phyloP scores from a whole-genome alignment of 2,329 filamentous ascomycete species.

The Trichophaea hybrida region DNA sequence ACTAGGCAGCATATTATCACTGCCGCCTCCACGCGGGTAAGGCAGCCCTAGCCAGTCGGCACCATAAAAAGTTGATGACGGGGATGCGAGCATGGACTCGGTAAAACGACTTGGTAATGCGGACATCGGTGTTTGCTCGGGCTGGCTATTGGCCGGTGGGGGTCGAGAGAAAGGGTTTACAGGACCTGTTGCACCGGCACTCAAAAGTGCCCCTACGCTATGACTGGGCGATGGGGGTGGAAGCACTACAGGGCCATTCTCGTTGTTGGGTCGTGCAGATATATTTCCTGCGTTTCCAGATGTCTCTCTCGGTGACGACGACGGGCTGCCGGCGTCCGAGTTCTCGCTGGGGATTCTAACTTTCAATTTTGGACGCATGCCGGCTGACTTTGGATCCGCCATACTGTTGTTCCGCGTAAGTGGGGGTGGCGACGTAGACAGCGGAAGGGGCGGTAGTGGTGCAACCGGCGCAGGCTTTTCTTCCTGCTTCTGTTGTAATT shows the following conservation, averaged over 20 bases:
- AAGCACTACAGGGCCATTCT: slow-evolving; percentile 41
- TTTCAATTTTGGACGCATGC: slow-evolving; percentile 67
- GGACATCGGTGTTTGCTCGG: slow-evolving; percentile 69
- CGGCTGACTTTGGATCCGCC: slow-evolving; percentile 41
- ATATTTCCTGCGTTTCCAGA: slow-evolving; percentile 45
- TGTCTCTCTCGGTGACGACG: slow-evolving; percentile 47
- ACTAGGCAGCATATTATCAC: slow-evolving; percentile 78
- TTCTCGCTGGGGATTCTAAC: slow-evolving; percentile 90
- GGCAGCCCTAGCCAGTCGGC: slow-evolving; percentile 41
- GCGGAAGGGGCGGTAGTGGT: slow-evolving; percentile 26
- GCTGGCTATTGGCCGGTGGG: slow-evolving; percentile 51
- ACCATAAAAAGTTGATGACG: slow-evolving; percentile 80
- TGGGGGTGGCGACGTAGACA: slow-evolving; percentile 34
- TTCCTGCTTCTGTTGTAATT: slow-evolving; percentile 6
- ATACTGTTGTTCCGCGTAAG: slow-evolving; percentile 63
- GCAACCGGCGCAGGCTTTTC: slow-evolving; percentile 43
- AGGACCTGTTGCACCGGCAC: slow-evolving; percentile 79
- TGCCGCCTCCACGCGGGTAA: slow-evolving; percentile 37
- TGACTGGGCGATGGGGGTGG: slow-evolving; percentile 78
- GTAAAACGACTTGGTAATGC: slow-evolving; percentile 83
- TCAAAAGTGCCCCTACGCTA: slow-evolving; percentile 61
- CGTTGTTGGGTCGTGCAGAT: slow-evolving; percentile 39
- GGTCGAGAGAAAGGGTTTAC: slow-evolving; percentile 92
- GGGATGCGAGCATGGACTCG: slow-evolving; percentile 66
- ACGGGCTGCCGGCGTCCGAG: slow-evolving; percentile 52